Conservation (phyloP, 1,284 basidiomycete genomes). For the Xerocomus alliaceus region DNA sequence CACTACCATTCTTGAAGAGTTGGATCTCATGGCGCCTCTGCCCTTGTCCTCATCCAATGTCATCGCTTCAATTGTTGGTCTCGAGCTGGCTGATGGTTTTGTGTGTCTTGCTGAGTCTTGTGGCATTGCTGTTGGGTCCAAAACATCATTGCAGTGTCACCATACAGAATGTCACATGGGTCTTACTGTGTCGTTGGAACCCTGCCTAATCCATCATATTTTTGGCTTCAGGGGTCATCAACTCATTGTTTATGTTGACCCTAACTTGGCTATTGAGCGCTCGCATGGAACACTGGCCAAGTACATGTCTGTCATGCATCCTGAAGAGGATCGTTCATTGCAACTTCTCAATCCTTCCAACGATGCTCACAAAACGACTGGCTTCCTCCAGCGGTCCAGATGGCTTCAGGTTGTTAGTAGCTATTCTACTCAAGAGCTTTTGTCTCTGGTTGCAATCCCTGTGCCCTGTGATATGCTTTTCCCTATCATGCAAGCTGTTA, state of each 20-base stretch:
- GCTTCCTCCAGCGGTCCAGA: not conserved
- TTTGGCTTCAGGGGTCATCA: not conserved
- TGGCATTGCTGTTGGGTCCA: not conserved
- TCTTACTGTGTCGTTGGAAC: not conserved
- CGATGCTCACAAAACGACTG: not conserved
- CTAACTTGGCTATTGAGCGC: not conserved
- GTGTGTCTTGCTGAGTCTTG: not conserved
- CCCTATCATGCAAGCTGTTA: not conserved
- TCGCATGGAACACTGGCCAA: not conserved
- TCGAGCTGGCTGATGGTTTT: not conserved
- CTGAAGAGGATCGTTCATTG: not conserved
- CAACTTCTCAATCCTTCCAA: not conserved
- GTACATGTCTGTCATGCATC: not conserved
- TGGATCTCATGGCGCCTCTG: not conserved
- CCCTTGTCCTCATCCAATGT: not conserved
- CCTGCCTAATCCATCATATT: not conserved
- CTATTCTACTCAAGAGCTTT: not conserved
- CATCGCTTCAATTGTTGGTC: not conserved
- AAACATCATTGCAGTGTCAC: not conserved
- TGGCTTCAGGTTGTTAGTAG: not conserved
- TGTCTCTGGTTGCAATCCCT: not conserved
- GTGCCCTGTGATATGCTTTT: not conserved
- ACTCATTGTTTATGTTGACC: not conserved
- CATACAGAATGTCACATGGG: not conserved
- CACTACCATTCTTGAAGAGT: not conserved